Evolutionary conservation across 768 basidiomycete species (phyloP).

Genomic region (Rhizopogon roseolus): DNA sequence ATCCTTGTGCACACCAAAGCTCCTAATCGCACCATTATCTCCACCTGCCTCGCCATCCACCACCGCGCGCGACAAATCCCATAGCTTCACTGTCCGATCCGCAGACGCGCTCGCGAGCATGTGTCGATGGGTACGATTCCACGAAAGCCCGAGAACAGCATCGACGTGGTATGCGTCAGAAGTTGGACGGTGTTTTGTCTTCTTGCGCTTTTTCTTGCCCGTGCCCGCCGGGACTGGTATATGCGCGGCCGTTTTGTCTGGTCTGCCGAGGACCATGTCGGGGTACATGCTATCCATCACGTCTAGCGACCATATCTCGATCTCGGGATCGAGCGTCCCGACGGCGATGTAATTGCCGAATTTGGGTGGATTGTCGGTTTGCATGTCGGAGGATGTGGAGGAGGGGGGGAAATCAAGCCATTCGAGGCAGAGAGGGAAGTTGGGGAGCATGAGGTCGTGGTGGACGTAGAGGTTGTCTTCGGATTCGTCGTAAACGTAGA

Average conservation of each 20-base stretch:
- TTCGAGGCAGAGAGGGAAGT: constrained; percentile 96
- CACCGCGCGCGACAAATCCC: constrained; percentile 82
- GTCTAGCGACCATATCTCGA: constrained; percentile 98
- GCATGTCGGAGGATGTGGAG: constrained; percentile 36
- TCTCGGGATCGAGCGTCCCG: constrained; percentile 94
- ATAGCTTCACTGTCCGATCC: constrained; percentile 93
- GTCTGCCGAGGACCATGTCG: constrained; percentile 84
- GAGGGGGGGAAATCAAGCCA: constrained; percentile 96
- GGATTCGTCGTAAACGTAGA: constrained; percentile 92
- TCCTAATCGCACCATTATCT: constrained; percentile 54
- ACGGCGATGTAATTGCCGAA: constrained; percentile 93
- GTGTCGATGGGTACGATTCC: constrained; percentile 89
- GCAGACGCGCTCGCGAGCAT: constrained; percentile 89
- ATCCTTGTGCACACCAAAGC: constrained; percentile 83
- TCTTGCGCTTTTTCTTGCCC: constrained; percentile 95
- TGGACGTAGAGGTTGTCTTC: constrained; percentile 92
- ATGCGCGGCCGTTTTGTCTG: constrained; percentile 77
- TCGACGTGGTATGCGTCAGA: constrained; percentile 83
- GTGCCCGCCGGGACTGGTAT: constrained; percentile 79
- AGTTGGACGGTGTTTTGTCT: constrained; percentile 59
- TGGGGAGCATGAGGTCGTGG: constrained; percentile 96
- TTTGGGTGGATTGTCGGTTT: constrained; percentile 25
- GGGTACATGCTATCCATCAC: constrained; percentile 93
- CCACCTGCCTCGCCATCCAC: constrained; percentile 41
- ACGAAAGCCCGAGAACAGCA: constrained; percentile 87